Percentiles rank a stretch among this genome's conserved stretches.
Evolutionary conservation across 2,329 filamentous ascomycete species (phyloP).

Genomic region (Cadophora luteo-olivacea): DNA sequence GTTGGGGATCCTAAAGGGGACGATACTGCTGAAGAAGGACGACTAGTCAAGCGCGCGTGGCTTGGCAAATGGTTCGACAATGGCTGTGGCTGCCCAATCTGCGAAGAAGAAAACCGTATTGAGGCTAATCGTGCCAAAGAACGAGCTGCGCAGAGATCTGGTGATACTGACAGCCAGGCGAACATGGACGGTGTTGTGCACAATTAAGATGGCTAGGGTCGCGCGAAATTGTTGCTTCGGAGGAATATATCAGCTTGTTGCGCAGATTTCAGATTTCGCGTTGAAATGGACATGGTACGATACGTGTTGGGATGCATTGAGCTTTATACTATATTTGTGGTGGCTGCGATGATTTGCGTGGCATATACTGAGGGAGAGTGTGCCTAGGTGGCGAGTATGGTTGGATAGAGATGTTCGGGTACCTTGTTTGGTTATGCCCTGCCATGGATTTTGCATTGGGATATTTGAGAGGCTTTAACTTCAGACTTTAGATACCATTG

Average conservation of each 20-base stretch:
- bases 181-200: background rate
- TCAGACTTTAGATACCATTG: background rate
- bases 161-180: background rate
- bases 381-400: background rate
- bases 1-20: slow-evolving; percentile 35
- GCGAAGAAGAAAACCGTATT: slow-evolving; percentile 34
- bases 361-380: slow-evolving; percentile 6
- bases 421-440: background rate
- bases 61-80: slow-evolving; percentile 40
- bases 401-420: background rate
- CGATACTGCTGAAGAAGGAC: background rate
- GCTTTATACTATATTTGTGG: background rate
- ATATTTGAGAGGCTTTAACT: background rate
- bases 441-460: slow-evolving; percentile 15
- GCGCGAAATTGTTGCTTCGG: background rate
- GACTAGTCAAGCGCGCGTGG: slow-evolving; percentile 25
- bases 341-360: background rate
- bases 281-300: slow-evolving; percentile 5
- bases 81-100: slow-evolving; percentile 40
- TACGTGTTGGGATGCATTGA: background rate
- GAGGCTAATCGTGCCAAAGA: background rate
- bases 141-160: background rate
- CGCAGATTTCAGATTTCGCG: background rate
- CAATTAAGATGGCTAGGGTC: background rate
- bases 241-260: background rate